A percentile compares a stretch with the other conserved stretches of the same genome.
These are phyloP conservation scores for Ramaria sp. DNA, from an alignment of 768 basidiomycete species.

Conservation along the genomic window DNA sequence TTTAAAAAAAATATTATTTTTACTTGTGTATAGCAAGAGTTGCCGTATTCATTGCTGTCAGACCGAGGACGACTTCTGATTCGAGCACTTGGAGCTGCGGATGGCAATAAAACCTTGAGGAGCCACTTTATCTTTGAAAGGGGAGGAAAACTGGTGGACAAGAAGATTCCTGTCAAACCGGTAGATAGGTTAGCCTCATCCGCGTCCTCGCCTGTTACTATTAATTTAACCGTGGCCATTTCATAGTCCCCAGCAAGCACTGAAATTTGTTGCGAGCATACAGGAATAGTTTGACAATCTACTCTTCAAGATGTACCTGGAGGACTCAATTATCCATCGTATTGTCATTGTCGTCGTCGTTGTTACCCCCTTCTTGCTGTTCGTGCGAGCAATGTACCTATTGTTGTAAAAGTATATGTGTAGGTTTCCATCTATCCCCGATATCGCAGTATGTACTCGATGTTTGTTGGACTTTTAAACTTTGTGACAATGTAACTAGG, in stretches of 20 bases:
- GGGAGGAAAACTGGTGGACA: conserved; percentile 82
- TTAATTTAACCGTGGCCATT: neutral
- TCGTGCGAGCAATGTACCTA: no score
- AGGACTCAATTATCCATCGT: no score
- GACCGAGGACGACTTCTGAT: conserved; percentile 81
- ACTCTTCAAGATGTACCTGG: no score
- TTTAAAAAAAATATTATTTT: conserved; percentile 7
- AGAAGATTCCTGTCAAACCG: conserved; percentile 78
- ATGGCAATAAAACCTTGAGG: conserved; percentile 74
- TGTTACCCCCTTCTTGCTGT: no score
- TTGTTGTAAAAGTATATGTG: no score
- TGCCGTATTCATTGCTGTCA: conserved; percentile 80
- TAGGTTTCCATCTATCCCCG: no score
- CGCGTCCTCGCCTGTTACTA: neutral
- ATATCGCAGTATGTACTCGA: no score
- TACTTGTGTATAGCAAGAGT: conserved; percentile 46
- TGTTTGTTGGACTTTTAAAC: no score
- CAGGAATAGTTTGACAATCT: neutral
- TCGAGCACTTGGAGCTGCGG: conserved; percentile 68
- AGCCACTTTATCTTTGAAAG: conserved; percentile 92
- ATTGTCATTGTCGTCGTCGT: no score
- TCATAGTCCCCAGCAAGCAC: conserved; percentile 1
- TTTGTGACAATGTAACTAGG: no score
- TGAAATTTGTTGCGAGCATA: neutral
- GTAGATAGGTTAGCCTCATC: conserved; percentile 50